Evolutionary conservation across 345 rosid species (phyloP).

Genomic region (Viola odorata): DNA sequence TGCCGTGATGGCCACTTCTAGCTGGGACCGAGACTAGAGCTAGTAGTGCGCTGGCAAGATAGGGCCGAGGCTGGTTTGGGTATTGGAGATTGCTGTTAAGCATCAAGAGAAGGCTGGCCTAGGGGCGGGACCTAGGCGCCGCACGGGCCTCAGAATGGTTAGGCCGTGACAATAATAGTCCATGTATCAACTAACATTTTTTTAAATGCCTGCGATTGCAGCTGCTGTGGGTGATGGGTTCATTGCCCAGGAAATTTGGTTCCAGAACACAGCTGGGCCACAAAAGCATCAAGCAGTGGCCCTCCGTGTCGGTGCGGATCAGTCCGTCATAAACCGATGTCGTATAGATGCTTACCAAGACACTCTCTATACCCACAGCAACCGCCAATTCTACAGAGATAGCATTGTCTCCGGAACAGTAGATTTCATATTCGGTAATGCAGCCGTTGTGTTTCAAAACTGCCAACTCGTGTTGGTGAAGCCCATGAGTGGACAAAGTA

Average conservation of each 20-base stretch:
- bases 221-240: constrained; percentile 22
- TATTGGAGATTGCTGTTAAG: too few species aligned
- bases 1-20: too few species aligned
- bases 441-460: constrained; percentile 16
- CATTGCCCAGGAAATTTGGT: constrained; percentile 18
- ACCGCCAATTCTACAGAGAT: constrained; percentile 16
- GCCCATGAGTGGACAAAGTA: constrained; percentile 11
- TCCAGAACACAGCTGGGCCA: constrained; percentile 17
- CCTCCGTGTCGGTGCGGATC: constrained; percentile 11
- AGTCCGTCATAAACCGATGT: constrained; percentile 10
- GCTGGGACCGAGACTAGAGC: too few species aligned
- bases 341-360: constrained; percentile 17
- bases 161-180: too few species aligned
- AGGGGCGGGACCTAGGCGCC: too few species aligned
- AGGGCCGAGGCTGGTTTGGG: too few species aligned
- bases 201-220: not conserved
- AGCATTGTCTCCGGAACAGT: constrained; percentile 4
- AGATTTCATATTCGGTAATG: constrained; percentile 15
- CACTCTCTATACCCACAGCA: constrained; percentile 10
- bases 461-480: constrained; percentile 11
- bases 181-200: not conserved
- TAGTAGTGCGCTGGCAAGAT: too few species aligned
- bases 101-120: too few species aligned
- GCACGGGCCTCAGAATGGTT: too few species aligned
- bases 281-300: constrained; percentile 16